A percentile compares a stretch with the other conserved stretches of the same genome.
phyloP scores from a whole-genome alignment of 179 eudicot genomes.

The Sideroxylon spinosum region DNA sequence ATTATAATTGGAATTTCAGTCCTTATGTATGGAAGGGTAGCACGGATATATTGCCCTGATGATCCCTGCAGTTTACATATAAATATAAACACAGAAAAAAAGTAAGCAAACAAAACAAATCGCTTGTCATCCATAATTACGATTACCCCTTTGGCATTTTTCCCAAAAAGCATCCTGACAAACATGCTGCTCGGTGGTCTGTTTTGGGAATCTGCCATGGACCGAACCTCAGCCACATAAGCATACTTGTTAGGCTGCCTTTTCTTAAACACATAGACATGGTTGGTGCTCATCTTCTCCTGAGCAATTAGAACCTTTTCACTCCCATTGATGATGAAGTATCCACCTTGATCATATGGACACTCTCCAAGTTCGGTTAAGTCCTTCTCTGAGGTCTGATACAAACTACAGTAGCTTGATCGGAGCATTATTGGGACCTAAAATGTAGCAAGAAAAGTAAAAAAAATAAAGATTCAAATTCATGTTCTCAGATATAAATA shows the following conservation, averaged over 20 bases:
- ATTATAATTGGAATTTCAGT: constrained; percentile 83
- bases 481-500: no score
- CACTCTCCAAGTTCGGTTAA: constrained; percentile 92
- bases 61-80: constrained; percentile 83
- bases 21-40: constrained; percentile 82
- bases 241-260: constrained; percentile 93
- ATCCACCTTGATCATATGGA: constrained; percentile 84
- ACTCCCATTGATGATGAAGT: constrained; percentile 84
- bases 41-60: constrained; percentile 89
- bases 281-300: constrained; percentile 89
- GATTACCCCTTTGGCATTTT: constrained; percentile 86
- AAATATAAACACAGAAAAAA: no score
- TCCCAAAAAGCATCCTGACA: constrained; percentile 80
- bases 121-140: no score
- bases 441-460: no score
- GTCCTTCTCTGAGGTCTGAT: constrained; percentile 84
- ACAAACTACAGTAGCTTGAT: constrained; percentile 76
- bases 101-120: no score
- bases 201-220: constrained; percentile 78
- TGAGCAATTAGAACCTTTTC: constrained; percentile 82
- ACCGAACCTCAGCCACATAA: constrained; percentile 81
- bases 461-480: no score
- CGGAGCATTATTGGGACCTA: constrained; percentile 97
- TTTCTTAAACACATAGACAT: constrained; percentile 85
- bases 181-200: constrained; percentile 82